phyloP scores from a whole-genome alignment of 2,329 filamentous ascomycete genomes.

The Trichothecium sympodiale region DNA sequence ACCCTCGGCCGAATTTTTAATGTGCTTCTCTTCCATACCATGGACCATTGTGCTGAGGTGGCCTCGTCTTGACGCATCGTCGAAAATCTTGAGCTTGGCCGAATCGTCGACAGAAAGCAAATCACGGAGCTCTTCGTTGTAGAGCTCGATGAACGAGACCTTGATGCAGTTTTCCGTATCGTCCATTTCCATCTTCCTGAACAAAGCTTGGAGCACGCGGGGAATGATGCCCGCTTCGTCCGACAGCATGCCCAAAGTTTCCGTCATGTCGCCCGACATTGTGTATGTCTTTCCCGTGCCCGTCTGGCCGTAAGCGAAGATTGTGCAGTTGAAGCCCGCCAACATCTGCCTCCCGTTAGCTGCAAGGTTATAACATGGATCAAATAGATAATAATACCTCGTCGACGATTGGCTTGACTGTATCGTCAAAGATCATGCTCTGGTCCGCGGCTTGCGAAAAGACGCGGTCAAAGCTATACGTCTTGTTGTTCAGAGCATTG shows the following conservation, averaged over 20 bases:
- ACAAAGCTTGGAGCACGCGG: slow-evolving; percentile 76
- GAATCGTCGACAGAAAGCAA: slow-evolving; percentile 72
- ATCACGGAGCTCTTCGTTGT: slow-evolving; percentile 94
- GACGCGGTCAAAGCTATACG: slow-evolving; percentile 93
- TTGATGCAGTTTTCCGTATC: slow-evolving; percentile 82
- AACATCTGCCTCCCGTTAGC: slow-evolving; percentile 56
- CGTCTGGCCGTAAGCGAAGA: slow-evolving; percentile 97
- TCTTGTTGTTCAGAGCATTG: slow-evolving; percentile 87
- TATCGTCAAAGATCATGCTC: slow-evolving; percentile 87
- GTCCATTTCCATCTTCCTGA: slow-evolving; percentile 70
- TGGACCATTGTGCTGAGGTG: slow-evolving; percentile 80
- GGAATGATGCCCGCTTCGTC: slow-evolving; percentile 94
- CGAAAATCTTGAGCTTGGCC: slow-evolving; percentile 87
- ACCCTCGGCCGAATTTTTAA: slow-evolving; percentile 72
- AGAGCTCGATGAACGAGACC: slow-evolving; percentile 96
- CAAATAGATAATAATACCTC: slow-evolving; percentile 46
- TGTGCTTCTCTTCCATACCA: slow-evolving; percentile 94
- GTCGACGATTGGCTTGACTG: slow-evolving; percentile 83
- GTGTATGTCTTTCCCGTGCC: slow-evolving; percentile 98
- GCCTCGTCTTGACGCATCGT: slow-evolving; percentile 80
- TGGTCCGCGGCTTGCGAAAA: slow-evolving; percentile 94
- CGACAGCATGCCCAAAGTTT: slow-evolving; percentile 73
- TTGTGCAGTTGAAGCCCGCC: slow-evolving; percentile 91
- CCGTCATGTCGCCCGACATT: slow-evolving; percentile 95
- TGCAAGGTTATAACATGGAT: background rate